Base-by-base conservation (phyloP, 2,329 filamentous ascomycete genomes). In the Pestalotiopsis sp. region DNA sequence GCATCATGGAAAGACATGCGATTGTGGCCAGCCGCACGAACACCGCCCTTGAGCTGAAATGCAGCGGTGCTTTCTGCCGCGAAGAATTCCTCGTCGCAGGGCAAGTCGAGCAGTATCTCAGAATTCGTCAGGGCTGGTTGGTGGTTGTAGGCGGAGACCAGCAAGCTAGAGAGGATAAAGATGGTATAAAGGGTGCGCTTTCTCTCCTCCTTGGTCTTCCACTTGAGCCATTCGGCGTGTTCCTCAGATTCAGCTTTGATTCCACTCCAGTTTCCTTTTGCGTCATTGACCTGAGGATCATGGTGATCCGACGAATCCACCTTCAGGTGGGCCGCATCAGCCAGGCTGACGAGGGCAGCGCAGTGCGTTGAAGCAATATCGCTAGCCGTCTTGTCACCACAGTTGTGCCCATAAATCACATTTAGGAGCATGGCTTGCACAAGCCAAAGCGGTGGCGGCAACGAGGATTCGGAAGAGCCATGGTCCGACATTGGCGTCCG, bases 401-500 rank as follows among this genome's bases (percentile, higher is more conserved):
- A 97, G 73, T 97, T 97, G 79, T 98, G 93, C 14, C 95, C 95
- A 77, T 97, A 98, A 17, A 98, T 93, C 49, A 98, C 93, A 77
- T 97, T 98, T 64, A 99, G 86, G 9, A 98, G 85, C 95, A 98
- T 98, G 0, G 95, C 94, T 80, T 98, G 96, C 17, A 98, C 94
- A 31, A 99, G 86, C 95, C 95, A 98, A 56, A 98, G 86, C 0
- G 95, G 95, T 2, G 95, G 95, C 73, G 93, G 90, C 52, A 90
- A 87, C 17, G 89, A 86, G 64, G 86, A 86, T 69, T 93, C 91
- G 67, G 84, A 81, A 13, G 85, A 82, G 58, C 77, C 80, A 45
- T 85, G 80, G 70, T 88, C 86, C 66, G 81, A 78, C 68, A 83
- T 76, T 20, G 84, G 80, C 11, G 84, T 82, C 75, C 85, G 85